These are phyloP conservation scores for Picochlorum sp. DNA, from an alignment of 139 green algal genomes.

Conservation along the genomic window DNA sequence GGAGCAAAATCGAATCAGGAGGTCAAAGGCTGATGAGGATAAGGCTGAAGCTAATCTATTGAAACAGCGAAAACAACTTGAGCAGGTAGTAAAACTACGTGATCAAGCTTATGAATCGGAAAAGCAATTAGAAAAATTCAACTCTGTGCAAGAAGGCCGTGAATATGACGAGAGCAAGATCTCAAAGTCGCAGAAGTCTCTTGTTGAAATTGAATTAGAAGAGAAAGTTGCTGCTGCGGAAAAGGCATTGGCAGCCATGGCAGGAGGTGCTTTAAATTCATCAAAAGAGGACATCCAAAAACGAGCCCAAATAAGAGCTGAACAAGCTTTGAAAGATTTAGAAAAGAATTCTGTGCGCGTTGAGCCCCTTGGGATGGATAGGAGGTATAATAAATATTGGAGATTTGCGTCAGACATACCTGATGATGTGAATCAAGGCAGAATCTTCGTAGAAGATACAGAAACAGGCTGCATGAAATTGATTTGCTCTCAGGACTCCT, in stretches of 20 bases:
- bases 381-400: slow-evolving; percentile 70
- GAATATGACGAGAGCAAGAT: neutral
- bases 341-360: slow-evolving; percentile 31
- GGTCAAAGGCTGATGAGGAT: slow-evolving; percentile 41
- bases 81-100: slow-evolving; percentile 17
- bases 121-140: neutral
- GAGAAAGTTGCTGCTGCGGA: neutral
- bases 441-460: slow-evolving; percentile 31
- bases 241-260: neutral
- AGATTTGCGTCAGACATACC: slow-evolving; percentile 18
- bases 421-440: slow-evolving; percentile 5
- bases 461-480: slow-evolving; percentile 32
- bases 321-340: slow-evolving; percentile 11
- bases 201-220: neutral
- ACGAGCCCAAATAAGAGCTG: slow-evolving; percentile 3
- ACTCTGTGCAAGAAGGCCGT: neutral
- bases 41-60: slow-evolving; percentile 24
- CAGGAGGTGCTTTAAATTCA: neutral
- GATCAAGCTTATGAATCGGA: slow-evolving; percentile 25
- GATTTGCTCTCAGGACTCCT: slow-evolving; percentile 17
- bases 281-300: neutral
- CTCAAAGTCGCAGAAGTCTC: neutral
- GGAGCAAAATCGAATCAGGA: slow-evolving; percentile 37
- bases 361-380: slow-evolving; percentile 65
- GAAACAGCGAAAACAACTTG: slow-evolving; percentile 23